Base-by-base conservation (phyloP, 768 basidiomycete genomes). In the Pleurotus ostreatus region DNA sequence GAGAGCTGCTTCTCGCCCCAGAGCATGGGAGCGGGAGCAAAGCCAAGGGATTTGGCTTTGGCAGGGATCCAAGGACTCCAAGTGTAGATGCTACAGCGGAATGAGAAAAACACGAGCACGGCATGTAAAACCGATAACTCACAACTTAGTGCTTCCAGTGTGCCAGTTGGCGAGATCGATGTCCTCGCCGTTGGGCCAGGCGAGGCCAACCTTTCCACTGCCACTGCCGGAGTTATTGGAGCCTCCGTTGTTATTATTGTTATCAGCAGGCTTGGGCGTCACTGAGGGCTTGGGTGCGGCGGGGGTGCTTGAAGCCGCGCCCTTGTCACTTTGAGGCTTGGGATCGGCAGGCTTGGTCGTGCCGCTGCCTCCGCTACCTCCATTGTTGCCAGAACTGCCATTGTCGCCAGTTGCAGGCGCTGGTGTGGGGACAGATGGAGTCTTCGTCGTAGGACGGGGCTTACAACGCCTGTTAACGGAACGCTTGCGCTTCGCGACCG, bases 1-100 rank as follows among this genome's bases (percentile, higher is more conserved):
- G 53, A 59, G 22, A 76, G 65, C 54, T 88, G 76, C 25, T 78
- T 74, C 5, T 66, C 61, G 58, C 87, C 85, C 89, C 89, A 93
- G 1, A 91, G 68, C 86, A 88, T 88, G 18, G 86, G 79, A 37
- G 80, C 74, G 60, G 72, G 83, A 8, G 78, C 68, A 39, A 86
- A 66, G n/a, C 83, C 85, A 52, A 79, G 68, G 4, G 65, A 30
- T 12, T 74, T 69, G 1, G 76, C 71, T 0, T 63, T 60, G n/a
- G 60, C 55, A 18, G 85, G 80, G 47, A 71, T 70, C 59, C 65
- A 70, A 9, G 85, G 78, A 38, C 77, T 74, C 93, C 93, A 95
- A 30, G 77, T 81, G 70, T 91, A 90, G 39, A 86, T 48, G 12
- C 80, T 81, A 15, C 15, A 25, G 18, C n/a, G 12, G 12, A 47